Conservation (phyloP, 352 stramenopile genomes). For the Phytophthora foliorum region DNA sequence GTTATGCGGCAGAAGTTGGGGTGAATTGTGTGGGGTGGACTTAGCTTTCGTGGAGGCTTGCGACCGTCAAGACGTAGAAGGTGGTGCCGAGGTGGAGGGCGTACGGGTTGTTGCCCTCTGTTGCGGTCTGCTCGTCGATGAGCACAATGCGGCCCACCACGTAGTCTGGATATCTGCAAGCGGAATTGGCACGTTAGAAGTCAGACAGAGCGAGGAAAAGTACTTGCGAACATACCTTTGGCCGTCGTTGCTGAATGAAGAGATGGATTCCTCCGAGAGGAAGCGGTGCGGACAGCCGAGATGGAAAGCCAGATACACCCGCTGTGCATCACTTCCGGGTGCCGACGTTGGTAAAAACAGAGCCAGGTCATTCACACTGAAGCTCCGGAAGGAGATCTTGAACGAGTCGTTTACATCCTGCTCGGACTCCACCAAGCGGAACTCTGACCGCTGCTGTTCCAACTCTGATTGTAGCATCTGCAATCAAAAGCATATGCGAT, state of each 20-base stretch:
- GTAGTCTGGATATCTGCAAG: slow-evolving; percentile 86
- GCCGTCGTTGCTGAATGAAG: slow-evolving; percentile 86
- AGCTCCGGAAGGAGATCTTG: slow-evolving; percentile 90
- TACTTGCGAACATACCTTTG: slow-evolving; percentile 57
- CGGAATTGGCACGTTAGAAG: slow-evolving; percentile 13
- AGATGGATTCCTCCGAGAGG: slow-evolving; percentile 90
- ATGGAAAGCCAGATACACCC: slow-evolving; percentile 90
- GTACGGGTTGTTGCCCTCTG: slow-evolving; percentile 86
- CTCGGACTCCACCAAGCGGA: slow-evolving; percentile 70
- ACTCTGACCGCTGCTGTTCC: slow-evolving; percentile 64
- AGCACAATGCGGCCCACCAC: slow-evolving; percentile 89
- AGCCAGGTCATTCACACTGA: slow-evolving; percentile 84
- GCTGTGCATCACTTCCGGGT: slow-evolving; percentile 74
- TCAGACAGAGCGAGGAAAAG: background rate
- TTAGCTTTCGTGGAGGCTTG: slow-evolving; percentile 86
- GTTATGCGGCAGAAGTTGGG: slow-evolving; percentile 33
- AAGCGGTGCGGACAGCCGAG: slow-evolving; percentile 88
- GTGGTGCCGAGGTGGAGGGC: slow-evolving; percentile 77
- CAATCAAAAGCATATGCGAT: background rate
- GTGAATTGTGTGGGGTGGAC: background rate
- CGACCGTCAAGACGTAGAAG: slow-evolving; percentile 90
- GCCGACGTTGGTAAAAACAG: slow-evolving; percentile 88
- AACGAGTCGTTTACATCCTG: slow-evolving; percentile 70
- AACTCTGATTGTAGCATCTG: slow-evolving; percentile 68
- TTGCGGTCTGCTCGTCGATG: slow-evolving; percentile 89